Evolutionary conservation across 495 filamentous ascomycete species (phyloP), one percentile per base, ranked within the genome.

Genomic region (Rhizodiscina lignyota): DNA sequence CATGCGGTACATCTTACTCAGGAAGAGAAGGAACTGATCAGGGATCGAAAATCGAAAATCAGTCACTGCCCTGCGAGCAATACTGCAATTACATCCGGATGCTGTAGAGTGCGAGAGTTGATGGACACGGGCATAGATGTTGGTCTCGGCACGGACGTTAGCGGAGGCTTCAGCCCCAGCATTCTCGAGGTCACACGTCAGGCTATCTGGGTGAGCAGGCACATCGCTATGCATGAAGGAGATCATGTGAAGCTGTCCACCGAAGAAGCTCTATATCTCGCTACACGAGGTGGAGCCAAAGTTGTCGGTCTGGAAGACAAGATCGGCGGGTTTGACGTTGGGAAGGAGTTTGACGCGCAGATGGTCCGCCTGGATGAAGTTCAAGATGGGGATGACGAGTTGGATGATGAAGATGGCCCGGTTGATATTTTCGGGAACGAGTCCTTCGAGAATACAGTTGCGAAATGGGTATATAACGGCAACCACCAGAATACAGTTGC

Each of bases 381-480:
- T 41, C 32, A 39, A 1, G 45, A 59, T 3, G 43, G 30, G 1
- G 63, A 52, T 2, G 60, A 51, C 19, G 44, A 35, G 22, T 32
- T 17, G 5, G 45, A 37, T 4, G 35, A 40, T 3, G 45, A 55
- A 8, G 49, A 48, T 29, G 58, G 69, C 0, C 59, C 69, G 19
- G 82, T 89, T 4, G 83, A 94, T 62, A 49, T 87, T 5, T 94
- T 86, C 64, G 83, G 83, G n/a, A 76, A 67, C 64, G 84, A 93
- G 64, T 66, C 30, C 2, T 83, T 76, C 80, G 62, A 68, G 16
- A 79, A 92, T 35, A 67, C 60, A 48, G 49, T 92, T 6, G 76
- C 79, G 17, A 93, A 93, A 67, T 94, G 85, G 85, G 63, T 92
- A 32, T 93, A 73, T 59, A 77, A 68, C 35, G 85, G 85, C 0